Conservation (phyloP, 306 rosid species). For the Rosa multiflora region DNA sequence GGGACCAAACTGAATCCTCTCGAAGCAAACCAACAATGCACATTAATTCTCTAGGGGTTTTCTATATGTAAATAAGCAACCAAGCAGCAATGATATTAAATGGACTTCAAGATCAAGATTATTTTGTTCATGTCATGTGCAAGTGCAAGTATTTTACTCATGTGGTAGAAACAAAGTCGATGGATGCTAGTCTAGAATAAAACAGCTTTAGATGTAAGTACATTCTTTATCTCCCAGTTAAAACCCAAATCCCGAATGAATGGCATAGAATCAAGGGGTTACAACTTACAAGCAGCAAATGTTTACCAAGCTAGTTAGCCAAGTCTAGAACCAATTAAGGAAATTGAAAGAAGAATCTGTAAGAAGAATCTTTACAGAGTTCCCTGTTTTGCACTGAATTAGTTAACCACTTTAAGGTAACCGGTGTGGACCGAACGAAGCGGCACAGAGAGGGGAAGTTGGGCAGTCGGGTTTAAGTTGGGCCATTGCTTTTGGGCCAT, state of each 20-base stretch:
- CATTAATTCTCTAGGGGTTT: background rate
- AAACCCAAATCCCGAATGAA: too few relatives aligned
- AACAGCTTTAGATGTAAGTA: too few relatives aligned
- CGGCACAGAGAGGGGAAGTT: background rate
- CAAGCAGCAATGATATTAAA: background rate
- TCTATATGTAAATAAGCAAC: background rate
- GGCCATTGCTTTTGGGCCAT: background rate
- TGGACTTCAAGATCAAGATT: background rate
- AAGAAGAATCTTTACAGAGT: too few relatives aligned
- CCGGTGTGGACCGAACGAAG: background rate
- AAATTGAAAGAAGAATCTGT: too few relatives aligned
- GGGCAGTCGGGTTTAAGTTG: too few relatives aligned
- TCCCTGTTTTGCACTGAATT: background rate
- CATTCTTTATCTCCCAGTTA: too few relatives aligned
- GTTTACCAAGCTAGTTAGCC: background rate
- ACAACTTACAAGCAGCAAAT: background rate
- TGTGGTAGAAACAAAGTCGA: background rate
- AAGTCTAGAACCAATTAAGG: too few relatives aligned
- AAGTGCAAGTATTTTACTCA: background rate
- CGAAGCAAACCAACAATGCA: too few relatives aligned
- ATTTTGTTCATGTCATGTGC: background rate
- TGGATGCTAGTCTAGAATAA: background rate
- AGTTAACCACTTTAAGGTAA: background rate
- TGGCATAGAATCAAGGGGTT: background rate
- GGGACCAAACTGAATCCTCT: too few relatives aligned